Evolutionary conservation across 2,329 filamentous ascomycete species (phyloP), one percentile per base, ranked within the genome.

Genomic region (Pestalotiopsis sp.): DNA sequence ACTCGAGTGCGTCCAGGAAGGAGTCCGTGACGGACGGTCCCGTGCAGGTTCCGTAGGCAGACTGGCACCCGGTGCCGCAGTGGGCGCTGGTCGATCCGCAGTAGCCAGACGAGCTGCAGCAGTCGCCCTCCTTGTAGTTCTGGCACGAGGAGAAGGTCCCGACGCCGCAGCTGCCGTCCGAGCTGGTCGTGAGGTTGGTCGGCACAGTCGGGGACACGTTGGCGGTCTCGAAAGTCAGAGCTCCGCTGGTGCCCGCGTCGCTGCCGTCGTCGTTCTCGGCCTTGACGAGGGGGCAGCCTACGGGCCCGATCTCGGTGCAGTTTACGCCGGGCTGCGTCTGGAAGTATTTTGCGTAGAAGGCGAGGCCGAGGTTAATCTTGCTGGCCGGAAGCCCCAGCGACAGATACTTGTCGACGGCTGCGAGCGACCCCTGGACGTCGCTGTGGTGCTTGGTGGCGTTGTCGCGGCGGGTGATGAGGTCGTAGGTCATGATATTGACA

Each of bases 301-400:
- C 74, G 1, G 86, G 82, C 14, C 45, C 45, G 17, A 80, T 70
- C 1, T 77, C 72, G 64, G 73, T 68, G 72, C 82, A 80, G 31
- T 82, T 79, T 38, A 80, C 83, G 2, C 82, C 75, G 11, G 79
- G 77, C 52, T 79, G 73, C n/a, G 86, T 87, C 75, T 83, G 80
- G 79, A 89, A 91, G 84, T 84, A 91, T 77, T 91, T 92, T 41
- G 87, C 85, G 77, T 91, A 92, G 76, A 90, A 91, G n/a, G 88
- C 89, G 68, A 92, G 84, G 1, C 90, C 89, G 4, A 92, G 81
- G 72, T 91, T 91, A 64, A 90, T 79, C 76, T 88, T 89, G 7
- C 78, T 72, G 0, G 85, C 70, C 0, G 84, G 78, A 3, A 87
- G 82, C 25, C 88, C 88, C 3, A 85, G 84, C 36, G 79, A 80